Conservation (phyloP, 2,329 filamentous ascomycete species). For the Epichloe sp. region DNA sequence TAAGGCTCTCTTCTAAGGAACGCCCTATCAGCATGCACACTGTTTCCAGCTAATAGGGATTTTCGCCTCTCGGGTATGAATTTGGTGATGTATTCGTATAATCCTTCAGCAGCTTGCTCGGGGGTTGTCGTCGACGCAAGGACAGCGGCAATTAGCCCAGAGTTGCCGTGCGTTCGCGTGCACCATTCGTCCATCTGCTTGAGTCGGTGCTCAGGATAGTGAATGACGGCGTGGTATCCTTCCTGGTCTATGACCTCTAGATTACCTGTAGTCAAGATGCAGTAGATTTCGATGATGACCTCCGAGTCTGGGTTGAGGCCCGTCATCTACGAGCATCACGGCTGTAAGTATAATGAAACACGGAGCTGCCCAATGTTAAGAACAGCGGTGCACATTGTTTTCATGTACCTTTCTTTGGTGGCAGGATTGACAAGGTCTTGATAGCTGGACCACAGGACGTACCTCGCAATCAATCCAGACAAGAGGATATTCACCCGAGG, state of each 20-base stretch:
- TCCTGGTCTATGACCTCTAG: constrained; percentile 61
- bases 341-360: neutral
- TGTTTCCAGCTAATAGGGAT: constrained; percentile 80
- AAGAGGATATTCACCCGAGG: constrained; percentile 40
- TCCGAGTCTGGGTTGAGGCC: constrained; percentile 57
- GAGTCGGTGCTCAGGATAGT: constrained; percentile 57
- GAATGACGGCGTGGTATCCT: constrained; percentile 71
- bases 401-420: neutral
- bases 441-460: neutral
- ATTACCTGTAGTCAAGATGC: constrained; percentile 73
- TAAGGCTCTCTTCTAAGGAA: constrained; percentile 72
- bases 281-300: constrained; percentile 82
- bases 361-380: neutral
- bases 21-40: constrained; percentile 75
- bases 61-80: constrained; percentile 52
- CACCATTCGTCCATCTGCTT: constrained; percentile 85
- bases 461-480: constrained; percentile 74
- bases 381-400: no score
- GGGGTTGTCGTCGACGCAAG: constrained; percentile 62
- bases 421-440: neutral
- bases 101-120: constrained; percentile 53
- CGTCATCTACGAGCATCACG: constrained; percentile 56
- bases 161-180: constrained; percentile 60
- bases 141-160: constrained; percentile 70
- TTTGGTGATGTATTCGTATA: constrained; percentile 67